These are phyloP conservation scores for Mycoemilia scoparia DNA, from an alignment of 192 early-diverging fungal species.

Conservation along the genomic window DNA sequence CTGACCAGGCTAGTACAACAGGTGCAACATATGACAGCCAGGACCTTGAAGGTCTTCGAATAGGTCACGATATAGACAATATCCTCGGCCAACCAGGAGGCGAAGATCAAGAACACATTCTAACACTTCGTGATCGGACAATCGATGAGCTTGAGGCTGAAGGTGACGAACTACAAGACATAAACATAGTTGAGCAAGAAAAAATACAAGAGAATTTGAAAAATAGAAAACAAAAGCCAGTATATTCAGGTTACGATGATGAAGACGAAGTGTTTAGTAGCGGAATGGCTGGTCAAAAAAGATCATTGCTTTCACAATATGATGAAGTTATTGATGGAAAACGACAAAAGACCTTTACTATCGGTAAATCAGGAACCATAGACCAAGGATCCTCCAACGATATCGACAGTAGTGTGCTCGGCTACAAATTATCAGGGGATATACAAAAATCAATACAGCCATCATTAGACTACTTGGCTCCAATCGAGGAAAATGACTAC, in stretches of 20 bases:
- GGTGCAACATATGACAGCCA: constrained; percentile 6
- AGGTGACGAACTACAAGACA: constrained; percentile 55
- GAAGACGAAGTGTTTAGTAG: constrained; percentile 42
- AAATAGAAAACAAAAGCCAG: constrained; percentile 42
- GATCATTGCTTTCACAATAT: no score
- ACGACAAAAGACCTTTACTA: constrained; percentile 27
- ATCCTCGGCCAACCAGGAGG: no score
- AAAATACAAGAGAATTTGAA: constrained; percentile 49
- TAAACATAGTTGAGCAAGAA: constrained; percentile 47
- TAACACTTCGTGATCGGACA: constrained; percentile 68
- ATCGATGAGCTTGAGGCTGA: constrained; percentile 45
- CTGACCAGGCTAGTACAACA: constrained; percentile 7
- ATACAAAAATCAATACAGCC: no score
- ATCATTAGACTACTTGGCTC: constrained; percentile 5
- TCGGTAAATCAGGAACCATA: constrained; percentile 32
- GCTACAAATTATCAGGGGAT: neutral
- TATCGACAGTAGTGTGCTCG: constrained; percentile 1
- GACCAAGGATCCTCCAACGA: constrained; percentile 6
- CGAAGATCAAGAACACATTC: constrained; percentile 51
- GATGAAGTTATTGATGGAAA: constrained; percentile 29
- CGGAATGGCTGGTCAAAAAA: constrained; percentile 74
- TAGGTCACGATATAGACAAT: constrained; percentile 51
- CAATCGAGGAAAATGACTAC: constrained; percentile 59
- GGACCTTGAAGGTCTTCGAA: constrained; percentile 52
- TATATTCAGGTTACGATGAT: constrained; percentile 58